Evolutionary conservation across 305 asterid species (phyloP), one percentile per base, ranked within the genome.

Genomic region (Rubia occidens): DNA sequence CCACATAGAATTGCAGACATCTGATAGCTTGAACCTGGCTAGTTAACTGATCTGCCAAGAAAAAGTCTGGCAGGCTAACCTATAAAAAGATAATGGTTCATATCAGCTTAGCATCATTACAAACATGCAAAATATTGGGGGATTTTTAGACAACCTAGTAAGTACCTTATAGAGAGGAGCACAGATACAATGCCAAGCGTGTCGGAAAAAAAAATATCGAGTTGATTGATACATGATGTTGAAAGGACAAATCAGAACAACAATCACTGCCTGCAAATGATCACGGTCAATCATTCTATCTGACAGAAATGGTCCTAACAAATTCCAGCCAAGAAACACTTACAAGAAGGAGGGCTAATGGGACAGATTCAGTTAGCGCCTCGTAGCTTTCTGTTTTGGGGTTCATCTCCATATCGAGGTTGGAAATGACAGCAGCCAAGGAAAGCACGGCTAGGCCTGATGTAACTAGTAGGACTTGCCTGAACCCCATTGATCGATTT

Each of bases 11-110:
- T 60, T 83, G 84, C 79, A 92, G 60, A 62, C 88, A 80, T 82
- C 96, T 86, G 61, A 91, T 65, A 58, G 87, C 91, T 73, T 89
- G 95, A 60, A 91, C 95, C 88, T 89, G 96, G 81, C 96, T 89
- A 40, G 94, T 89, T 5, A 89, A 81, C 73, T 89, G 94, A 71
- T 89, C 96, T 54, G 91, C 91, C 72, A 89, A 80, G 77, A 87
- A 80, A 74, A 85, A 87, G 79, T 89, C 96, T 15, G 91, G 77
- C 8, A 87, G 73, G 44, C 83, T 73, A 40, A 89, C 96, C 94
- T 88, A 80, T 64, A 76, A 18, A 3, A 7, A 10, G 29, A 32
- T 32, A 3, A 32, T 32, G 35, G 8, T 15, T 18, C 10, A 58
- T 24, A 58, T 8, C 49, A 63, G 49, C 35, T 29, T 58, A 26